Conservation (phyloP, 805 yeast genomes). For the Clavispora fructus region DNA sequence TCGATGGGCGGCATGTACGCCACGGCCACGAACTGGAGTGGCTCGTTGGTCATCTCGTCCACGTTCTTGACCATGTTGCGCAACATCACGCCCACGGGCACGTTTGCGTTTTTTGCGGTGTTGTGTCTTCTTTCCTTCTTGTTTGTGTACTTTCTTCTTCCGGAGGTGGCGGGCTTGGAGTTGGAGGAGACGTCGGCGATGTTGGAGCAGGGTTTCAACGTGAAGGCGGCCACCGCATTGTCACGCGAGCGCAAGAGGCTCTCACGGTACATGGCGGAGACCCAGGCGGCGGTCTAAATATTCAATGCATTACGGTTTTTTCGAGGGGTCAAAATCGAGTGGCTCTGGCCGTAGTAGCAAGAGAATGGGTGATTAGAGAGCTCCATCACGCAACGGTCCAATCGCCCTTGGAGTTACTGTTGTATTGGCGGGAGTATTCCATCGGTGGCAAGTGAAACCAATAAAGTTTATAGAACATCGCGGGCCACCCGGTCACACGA, state of each 20-base stretch:
- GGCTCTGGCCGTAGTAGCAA: no score
- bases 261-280: constrained; percentile 1
- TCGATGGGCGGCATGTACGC: constrained; percentile 89
- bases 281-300: not conserved
- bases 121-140: constrained; percentile 67
- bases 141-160: constrained; percentile 79
- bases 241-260: constrained; percentile 31
- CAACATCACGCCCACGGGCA: constrained; percentile 91
- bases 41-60: constrained; percentile 84
- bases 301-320: not conserved
- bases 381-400: no score
- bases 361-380: no score
- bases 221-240: constrained; percentile 44
- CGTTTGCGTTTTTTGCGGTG: constrained; percentile 86
- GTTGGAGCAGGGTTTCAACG: constrained; percentile 80
- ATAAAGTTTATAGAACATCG: no score
- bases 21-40: constrained; percentile 93
- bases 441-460: no score
- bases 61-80: constrained; percentile 92
- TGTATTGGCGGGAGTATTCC: no score
- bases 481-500: no score
- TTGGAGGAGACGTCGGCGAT: constrained; percentile 86
- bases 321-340: no score
- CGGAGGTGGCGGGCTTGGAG: constrained; percentile 86
- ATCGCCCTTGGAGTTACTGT: no score